Evolutionary conservation across 2,329 filamentous ascomycete genomes (phyloP).

Genomic region (Plectosphaerella sp.): DNA sequence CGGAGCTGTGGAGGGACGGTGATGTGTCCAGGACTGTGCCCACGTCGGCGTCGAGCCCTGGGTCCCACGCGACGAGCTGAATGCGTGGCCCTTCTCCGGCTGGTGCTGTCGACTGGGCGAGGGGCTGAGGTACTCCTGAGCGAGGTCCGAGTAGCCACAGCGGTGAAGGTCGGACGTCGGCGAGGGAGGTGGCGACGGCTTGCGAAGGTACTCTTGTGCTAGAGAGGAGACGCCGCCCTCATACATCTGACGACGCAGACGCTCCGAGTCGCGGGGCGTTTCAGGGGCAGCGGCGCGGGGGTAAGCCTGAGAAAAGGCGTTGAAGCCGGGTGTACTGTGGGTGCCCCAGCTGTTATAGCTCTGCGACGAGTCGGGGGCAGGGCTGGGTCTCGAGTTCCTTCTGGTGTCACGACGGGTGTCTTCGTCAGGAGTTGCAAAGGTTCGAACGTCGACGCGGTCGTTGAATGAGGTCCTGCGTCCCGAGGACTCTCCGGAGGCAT

Average conservation of each 20-base stretch:
- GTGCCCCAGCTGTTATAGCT: too few relatives aligned
- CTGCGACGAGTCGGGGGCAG: too few relatives aligned
- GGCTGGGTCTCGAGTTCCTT: too few relatives aligned
- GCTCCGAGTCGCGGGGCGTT: not conserved
- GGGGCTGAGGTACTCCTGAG: not conserved
- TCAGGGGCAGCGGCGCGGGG: not conserved
- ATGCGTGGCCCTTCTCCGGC: not conserved
- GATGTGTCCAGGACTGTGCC: too few relatives aligned
- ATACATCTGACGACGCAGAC: conserved; percentile 1
- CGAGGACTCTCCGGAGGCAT: not conserved
- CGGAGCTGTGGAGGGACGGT: too few relatives aligned
- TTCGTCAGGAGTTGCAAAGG: not conserved
- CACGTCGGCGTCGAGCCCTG: too few relatives aligned
- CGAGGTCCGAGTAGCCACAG: not conserved
- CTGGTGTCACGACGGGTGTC: too few relatives aligned
- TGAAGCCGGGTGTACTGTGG: too few relatives aligned
- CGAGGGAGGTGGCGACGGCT: not conserved
- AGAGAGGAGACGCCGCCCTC: not conserved
- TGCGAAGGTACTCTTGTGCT: not conserved
- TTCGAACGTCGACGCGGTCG: not conserved
- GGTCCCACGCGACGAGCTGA: too few relatives aligned
- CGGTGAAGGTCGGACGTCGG: not conserved
- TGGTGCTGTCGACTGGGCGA: not conserved
- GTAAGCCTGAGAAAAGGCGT: too few relatives aligned
- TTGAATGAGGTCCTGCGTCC: not conserved